phyloP scores from a whole-genome alignment of 116 monocot species.

The Thalassia testudinum region DNA sequence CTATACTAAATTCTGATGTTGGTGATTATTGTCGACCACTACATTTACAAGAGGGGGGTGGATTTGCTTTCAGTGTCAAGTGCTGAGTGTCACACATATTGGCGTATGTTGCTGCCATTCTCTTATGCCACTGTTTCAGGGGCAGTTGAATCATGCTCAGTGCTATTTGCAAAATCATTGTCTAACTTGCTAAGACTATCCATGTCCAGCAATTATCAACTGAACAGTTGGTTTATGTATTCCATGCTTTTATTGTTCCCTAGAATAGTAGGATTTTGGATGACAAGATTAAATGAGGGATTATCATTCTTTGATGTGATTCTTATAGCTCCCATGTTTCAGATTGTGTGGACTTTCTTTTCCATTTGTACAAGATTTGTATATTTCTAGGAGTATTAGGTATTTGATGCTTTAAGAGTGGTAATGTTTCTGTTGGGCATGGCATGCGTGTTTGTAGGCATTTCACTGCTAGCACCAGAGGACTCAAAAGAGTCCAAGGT shows the following conservation, averaged over 20 bases:
- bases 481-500: slow-evolving; percentile 54
- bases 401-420: slow-evolving; percentile 56
- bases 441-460: slow-evolving; percentile 80
- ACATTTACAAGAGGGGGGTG: slow-evolving; percentile 79
- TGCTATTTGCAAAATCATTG: slow-evolving; percentile 96
- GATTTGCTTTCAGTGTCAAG: slow-evolving; percentile 29
- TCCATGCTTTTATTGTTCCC: slow-evolving; percentile 73
- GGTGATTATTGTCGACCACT: slow-evolving; percentile 52
- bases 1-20: slow-evolving; percentile 60
- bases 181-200: slow-evolving; percentile 89
- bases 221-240: slow-evolving; percentile 94
- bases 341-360: slow-evolving; percentile 98
- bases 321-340: slow-evolving; percentile 96
- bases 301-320: slow-evolving; percentile 92
- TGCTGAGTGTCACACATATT: slow-evolving; percentile 40
- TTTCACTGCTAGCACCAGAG: slow-evolving; percentile 85
- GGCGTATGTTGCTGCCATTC: slow-evolving; percentile 77
- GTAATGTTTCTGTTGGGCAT: slow-evolving; percentile 85
- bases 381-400: slow-evolving; percentile 96
- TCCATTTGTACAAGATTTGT: slow-evolving; percentile 96
- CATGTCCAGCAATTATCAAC: slow-evolving; percentile 69
- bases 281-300: slow-evolving; percentile 96
- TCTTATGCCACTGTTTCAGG: slow-evolving; percentile 92
- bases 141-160: slow-evolving; percentile 93
- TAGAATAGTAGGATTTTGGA: slow-evolving; percentile 95